Base-by-base conservation (phyloP, 306 rosid species). In the Dryas alaskensis region DNA sequence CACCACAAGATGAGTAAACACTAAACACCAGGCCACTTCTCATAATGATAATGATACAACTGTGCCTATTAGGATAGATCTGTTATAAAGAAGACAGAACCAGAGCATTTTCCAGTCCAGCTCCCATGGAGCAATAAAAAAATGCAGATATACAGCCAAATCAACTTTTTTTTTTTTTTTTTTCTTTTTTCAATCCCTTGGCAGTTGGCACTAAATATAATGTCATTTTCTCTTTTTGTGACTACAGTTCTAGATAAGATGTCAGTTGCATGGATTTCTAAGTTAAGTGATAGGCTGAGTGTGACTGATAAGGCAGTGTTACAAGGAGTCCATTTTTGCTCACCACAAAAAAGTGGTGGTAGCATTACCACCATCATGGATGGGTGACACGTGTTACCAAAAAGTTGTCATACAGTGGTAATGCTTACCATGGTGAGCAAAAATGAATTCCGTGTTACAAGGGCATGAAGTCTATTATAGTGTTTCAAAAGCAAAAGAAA, bases 211-310 rank as follows among this genome's bases (percentile, higher is more conserved):
- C 17, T 63, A 45, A 10, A 51, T 49, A 13, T 45, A 44, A 40
- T 42, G 48, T 47, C 10, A 49, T 25, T 19, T 6, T 39, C 46
- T 14, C 73, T 17, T 25, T 22, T 60, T 27, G 11, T 10, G 11
- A 19, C 39, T n/a, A 17, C 25, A 44, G 16, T 53, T 27, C n/a
- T 4, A 7, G 9, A 70, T 8, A 60, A 60, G 72, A 76, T 43
- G 13, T 48, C 47, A 53, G 63, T 40, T 43, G 78, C 22, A 51
- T 70, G 53, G 63, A 76, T 72, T 72, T 74, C 47, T 5, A 62
- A 50, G 22, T 51, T 22, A 74, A 65, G 16, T 49, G 59, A 4
- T 45, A 59, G n/a, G 50, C 51, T 8, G 48, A 52, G 77, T 16
- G 50, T 44, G 55, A 73, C 49, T 44, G 25, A 47, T 65, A 69